Evolutionary conservation across 148 eudicot genomes (phyloP).

Genomic region (Simmondsia chinensis): DNA sequence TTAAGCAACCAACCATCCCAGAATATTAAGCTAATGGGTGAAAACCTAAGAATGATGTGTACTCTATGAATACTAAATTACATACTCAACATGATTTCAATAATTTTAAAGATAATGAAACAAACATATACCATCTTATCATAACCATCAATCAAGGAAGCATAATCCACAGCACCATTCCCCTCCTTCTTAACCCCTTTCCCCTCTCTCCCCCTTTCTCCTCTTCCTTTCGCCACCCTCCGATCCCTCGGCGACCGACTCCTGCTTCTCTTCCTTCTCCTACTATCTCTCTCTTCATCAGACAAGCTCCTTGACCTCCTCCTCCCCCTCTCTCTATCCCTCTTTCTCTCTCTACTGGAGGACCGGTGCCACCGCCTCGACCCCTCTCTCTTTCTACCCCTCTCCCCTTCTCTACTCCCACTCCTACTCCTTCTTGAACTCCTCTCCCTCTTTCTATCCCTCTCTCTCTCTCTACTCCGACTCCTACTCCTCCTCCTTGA

Average conservation of each 20-base stretch:
- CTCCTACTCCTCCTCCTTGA: constrained; percentile 5
- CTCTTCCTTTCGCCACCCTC: constrained; percentile 6
- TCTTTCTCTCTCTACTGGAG: constrained; percentile 7
- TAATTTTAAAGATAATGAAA: background rate
- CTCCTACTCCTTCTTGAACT: constrained; percentile 18
- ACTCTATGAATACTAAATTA: too few relatives aligned
- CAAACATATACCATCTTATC: constrained; percentile 50
- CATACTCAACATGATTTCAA: background rate
- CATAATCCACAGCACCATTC: constrained; percentile 41
- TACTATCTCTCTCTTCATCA: background rate
- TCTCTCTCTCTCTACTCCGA: constrained; percentile 11
- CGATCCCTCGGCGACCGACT: background rate
- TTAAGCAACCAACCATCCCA: too few relatives aligned
- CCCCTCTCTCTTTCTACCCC: constrained; percentile 14
- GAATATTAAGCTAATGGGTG: too few relatives aligned
- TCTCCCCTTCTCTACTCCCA: constrained; percentile 10
- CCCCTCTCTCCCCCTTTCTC: constrained; percentile 17
- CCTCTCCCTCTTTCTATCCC: constrained; percentile 12
- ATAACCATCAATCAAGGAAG: constrained; percentile 56
- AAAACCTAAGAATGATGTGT: too few relatives aligned
- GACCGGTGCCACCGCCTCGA: constrained; percentile 10
- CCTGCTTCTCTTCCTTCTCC: background rate
- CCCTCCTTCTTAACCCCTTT: constrained; percentile 23
- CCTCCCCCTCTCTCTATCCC: constrained; percentile 11
- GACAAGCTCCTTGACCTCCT: constrained; percentile 6